These are phyloP conservation scores for Cucurbita ficifolia DNA, from an alignment of 306 rosid genomes.

Conservation along the genomic window DNA sequence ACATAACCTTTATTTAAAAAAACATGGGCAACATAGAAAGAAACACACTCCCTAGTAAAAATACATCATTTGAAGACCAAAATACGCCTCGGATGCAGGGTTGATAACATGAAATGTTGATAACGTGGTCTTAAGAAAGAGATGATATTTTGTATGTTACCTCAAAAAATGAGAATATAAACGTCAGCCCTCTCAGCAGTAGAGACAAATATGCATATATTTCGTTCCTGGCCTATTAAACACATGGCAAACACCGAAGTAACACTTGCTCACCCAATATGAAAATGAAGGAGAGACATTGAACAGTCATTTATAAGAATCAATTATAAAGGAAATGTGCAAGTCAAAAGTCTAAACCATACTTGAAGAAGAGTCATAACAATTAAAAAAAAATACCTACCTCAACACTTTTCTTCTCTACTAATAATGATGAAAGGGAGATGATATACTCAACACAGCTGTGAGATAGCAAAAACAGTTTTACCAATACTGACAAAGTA, in stretches of 20 bases:
- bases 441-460: conserved; percentile 75
- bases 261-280: conserved; percentile 9
- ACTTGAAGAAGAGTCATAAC: conserved; percentile 33
- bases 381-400: conserved; percentile 59
- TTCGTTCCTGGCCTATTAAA: conserved; percentile 46
- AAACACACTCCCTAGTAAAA: not conserved
- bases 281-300: conserved; percentile 10
- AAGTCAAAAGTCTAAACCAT: conserved; percentile 22
- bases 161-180: conserved; percentile 53
- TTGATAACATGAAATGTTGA: not conserved
- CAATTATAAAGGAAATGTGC: conserved; percentile 19
- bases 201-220: conserved; percentile 49
- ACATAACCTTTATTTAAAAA: not conserved
- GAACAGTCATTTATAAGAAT: conserved; percentile 31
- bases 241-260: conserved; percentile 14
- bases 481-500: conserved; percentile 56
- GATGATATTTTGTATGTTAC: conserved; percentile 50
- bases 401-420: conserved; percentile 77
- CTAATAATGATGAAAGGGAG: conserved; percentile 75
- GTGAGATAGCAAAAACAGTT: conserved; percentile 64
- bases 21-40: not conserved
- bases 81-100: not conserved
- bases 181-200: conserved; percentile 58
- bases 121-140: conserved; percentile 1
- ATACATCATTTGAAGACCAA: not conserved